These are phyloP conservation scores for Argentina anserina DNA, from an alignment of 306 rosid species.

Conservation along the genomic window DNA sequence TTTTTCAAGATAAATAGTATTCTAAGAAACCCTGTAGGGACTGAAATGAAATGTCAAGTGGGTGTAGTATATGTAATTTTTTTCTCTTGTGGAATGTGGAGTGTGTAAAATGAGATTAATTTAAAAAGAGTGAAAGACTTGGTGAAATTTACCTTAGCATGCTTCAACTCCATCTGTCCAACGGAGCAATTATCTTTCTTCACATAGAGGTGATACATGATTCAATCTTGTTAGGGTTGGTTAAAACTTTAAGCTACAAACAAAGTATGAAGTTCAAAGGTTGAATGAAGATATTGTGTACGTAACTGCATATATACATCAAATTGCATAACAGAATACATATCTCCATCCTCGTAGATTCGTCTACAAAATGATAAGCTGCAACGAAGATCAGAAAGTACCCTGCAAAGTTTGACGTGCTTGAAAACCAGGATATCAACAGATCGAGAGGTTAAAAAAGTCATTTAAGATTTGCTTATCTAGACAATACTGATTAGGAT, in stretches of 20 bases:
- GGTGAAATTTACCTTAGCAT: not conserved
- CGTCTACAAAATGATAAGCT: not conserved
- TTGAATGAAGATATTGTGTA: not conserved
- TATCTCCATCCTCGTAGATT: not conserved
- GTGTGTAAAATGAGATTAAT: constrained; percentile 16
- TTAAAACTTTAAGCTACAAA: not conserved
- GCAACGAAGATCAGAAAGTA: not conserved
- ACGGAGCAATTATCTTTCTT: too few species aligned
- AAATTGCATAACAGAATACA: not conserved
- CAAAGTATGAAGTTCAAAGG: not conserved
- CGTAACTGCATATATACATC: not conserved
- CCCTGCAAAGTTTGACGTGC: not conserved
- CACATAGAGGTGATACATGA: not conserved
- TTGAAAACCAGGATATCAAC: too few species aligned
- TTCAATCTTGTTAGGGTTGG: not conserved
- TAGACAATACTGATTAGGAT: too few species aligned
- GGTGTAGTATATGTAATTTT: not conserved
- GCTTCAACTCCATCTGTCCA: too few species aligned
- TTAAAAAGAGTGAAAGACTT: not conserved
- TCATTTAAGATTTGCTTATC: too few species aligned
- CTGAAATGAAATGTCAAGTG: constrained; percentile 15
- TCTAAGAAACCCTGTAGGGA: not conserved
- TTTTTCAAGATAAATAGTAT: constrained; percentile 13
- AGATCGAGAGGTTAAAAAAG: not conserved
- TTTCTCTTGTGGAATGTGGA: constrained; percentile 14